Percentiles rank a stretch among this genome's conserved stretches.
phyloP scores from a whole-genome alignment of 176 grass and related monocot genomes.

The Cymbopogon citratus region DNA sequence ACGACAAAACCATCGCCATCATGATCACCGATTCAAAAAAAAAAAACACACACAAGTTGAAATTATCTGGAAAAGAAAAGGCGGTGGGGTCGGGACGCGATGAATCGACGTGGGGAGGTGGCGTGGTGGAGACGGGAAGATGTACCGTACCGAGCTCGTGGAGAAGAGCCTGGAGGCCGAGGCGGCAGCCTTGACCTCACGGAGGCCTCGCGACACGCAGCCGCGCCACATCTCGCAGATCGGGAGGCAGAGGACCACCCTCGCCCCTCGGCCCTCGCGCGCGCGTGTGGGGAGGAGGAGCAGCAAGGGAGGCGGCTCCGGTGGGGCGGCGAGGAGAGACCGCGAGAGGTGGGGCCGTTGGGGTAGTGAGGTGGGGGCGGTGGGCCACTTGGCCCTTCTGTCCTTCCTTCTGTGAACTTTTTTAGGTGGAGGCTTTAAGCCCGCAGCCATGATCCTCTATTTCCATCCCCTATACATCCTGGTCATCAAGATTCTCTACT shows the following conservation, averaged over 20 bases:
- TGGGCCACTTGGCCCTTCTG: not conserved
- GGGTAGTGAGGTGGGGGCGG: not conserved
- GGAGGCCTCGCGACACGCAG: slow-evolving; percentile 64
- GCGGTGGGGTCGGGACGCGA: not conserved
- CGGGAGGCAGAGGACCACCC: not conserved
- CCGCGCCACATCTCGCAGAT: slow-evolving; percentile 67
- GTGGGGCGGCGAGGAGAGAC: not conserved
- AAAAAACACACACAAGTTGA: not conserved
- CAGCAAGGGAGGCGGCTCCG: not conserved
- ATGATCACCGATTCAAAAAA: not conserved
- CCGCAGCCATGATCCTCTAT: too few species aligned
- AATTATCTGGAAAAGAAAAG: not conserved
- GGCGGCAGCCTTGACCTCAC: slow-evolving; percentile 43
- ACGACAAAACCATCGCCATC: not conserved
- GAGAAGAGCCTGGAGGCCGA: slow-evolving; percentile 43
- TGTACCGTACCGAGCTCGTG: slow-evolving; percentile 43
- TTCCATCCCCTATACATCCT: too few species aligned
- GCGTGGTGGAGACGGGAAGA: not conserved
- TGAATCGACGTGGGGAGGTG: not conserved
- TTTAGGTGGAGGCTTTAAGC: not conserved
- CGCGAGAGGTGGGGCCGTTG: not conserved
- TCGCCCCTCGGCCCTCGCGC: not conserved
- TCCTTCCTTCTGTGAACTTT: not conserved
- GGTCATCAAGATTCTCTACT: too few species aligned
- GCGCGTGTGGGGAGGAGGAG: not conserved